Evolutionary conservation across 495 filamentous ascomycete species (phyloP).

Genomic region (Penicillium cosmopolitanum): DNA sequence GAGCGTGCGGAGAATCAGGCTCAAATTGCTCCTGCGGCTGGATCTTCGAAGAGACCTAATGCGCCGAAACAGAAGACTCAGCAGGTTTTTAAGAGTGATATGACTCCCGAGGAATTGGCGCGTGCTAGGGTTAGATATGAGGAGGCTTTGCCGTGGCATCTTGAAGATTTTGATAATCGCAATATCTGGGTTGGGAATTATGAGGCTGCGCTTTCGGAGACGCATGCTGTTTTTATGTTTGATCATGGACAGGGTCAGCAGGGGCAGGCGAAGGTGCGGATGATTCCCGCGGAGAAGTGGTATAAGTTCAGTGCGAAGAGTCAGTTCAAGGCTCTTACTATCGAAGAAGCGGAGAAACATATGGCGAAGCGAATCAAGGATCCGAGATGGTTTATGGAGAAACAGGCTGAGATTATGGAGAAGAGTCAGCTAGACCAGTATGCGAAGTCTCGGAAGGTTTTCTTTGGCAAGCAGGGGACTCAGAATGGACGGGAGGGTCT

Average conservation of each 20-base stretch:
- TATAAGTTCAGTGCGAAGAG: conserved; percentile 88
- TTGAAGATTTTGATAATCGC: conserved; percentile 94
- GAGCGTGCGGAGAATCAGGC: conserved; percentile 81
- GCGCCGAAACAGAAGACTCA: conserved; percentile 66
- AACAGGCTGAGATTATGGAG: conserved; percentile 51
- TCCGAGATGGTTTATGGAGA: conserved; percentile 79
- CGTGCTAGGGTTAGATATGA: conserved; percentile 84
- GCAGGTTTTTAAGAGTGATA: conserved; percentile 73
- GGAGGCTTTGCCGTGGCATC: conserved; percentile 92
- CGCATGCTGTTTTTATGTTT: conserved; percentile 73
- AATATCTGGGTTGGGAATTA: conserved; percentile 92
- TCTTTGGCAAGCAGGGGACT: conserved; percentile 44
- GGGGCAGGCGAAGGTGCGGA: conserved; percentile 62
- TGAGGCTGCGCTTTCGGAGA: conserved; percentile 79
- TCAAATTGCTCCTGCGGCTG: conserved; percentile 77
- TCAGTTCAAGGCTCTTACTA: conserved; percentile 76
- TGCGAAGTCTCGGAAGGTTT: conserved; percentile 51
- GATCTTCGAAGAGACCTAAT: conserved; percentile 64
- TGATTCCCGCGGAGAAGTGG: conserved; percentile 93
- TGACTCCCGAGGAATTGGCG: conserved; percentile 82
- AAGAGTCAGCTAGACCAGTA: conserved; percentile 54
- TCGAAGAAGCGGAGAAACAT: conserved; percentile 82
- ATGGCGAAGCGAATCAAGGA: conserved; percentile 75
- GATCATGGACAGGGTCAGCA: conserved; percentile 31
- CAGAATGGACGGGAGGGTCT: conserved; percentile 50